These are phyloP conservation scores for Fagopyrum homotropicum DNA, from an alignment of 148 eudicot species.

Conservation along the genomic window DNA sequence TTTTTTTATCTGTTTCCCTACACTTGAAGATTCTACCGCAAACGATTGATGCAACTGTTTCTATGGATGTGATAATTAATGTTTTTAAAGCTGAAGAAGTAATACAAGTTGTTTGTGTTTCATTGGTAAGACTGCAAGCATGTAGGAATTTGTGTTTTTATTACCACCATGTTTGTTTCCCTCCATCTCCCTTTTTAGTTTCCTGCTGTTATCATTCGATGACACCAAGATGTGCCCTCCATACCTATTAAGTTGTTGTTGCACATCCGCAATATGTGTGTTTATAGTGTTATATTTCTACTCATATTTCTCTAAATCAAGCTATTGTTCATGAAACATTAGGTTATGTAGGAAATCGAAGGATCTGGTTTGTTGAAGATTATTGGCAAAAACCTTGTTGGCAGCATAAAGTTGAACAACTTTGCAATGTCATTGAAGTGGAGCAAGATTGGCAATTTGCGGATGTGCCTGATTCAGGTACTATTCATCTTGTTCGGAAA, in stretches of 20 bases:
- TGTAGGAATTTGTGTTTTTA: neutral
- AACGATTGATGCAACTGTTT: constrained; percentile 40
- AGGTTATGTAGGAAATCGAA: constrained; percentile 34
- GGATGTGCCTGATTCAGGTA: constrained; percentile 68
- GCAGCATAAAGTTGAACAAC: constrained; percentile 52
- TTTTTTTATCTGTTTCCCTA: constrained; percentile 57
- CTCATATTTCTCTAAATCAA: neutral
- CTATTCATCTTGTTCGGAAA: neutral
- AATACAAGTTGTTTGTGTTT: constrained; percentile 60
- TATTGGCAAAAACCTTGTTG: constrained; percentile 52
- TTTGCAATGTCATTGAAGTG: constrained; percentile 52
- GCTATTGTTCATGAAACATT: neutral
- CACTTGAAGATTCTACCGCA: constrained; percentile 31
- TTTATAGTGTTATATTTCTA: neutral
- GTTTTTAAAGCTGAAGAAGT: constrained; percentile 43
- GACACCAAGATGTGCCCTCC: neutral
- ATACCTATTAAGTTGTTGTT: neutral
- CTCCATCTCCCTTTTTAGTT: neutral
- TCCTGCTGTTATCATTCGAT: neutral
- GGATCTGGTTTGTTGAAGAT: constrained; percentile 60
- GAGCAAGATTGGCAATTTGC: constrained; percentile 64
- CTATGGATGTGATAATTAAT: constrained; percentile 48
- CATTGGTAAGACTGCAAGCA: constrained; percentile 42
- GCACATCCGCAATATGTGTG: neutral
- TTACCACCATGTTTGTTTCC: neutral